Evolutionary conservation across 2,329 filamentous ascomycete genomes (phyloP).

Genomic region (Plectosphaerella plurivora): DNA sequence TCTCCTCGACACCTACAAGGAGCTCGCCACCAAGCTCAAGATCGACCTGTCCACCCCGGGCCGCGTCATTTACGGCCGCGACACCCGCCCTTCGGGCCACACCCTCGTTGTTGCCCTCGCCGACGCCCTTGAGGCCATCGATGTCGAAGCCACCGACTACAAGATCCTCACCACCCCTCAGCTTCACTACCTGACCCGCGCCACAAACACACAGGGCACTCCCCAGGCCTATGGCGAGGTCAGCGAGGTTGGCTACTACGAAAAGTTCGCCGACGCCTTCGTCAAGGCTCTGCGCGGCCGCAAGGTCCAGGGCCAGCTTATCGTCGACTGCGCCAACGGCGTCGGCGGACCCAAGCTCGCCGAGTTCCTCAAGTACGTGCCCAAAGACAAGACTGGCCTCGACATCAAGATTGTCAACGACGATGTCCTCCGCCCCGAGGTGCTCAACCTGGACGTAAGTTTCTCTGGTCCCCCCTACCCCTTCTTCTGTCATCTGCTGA

Average conservation of each 20-base stretch:
- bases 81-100: constrained; percentile 89
- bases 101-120: constrained; percentile 74
- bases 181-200: constrained; percentile 92
- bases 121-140: constrained; percentile 73
- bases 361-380: constrained; percentile 80
- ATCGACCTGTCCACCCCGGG: constrained; percentile 67
- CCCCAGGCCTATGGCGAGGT: constrained; percentile 83
- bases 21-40: constrained; percentile 70
- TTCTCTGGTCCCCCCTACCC: neutral
- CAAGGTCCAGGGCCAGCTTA: constrained; percentile 69
- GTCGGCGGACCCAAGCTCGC: constrained; percentile 88
- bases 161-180: constrained; percentile 96
- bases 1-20: constrained; percentile 71
- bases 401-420: constrained; percentile 89
- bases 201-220: constrained; percentile 87
- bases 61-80: constrained; percentile 83
- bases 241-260: constrained; percentile 89
- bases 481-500: neutral
- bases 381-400: constrained; percentile 63
- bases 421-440: constrained; percentile 83
- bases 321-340: constrained; percentile 94
- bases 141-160: constrained; percentile 74
- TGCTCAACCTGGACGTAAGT: constrained; percentile 80
- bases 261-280: constrained; percentile 85
- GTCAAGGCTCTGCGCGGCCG: constrained; percentile 74